Evolutionary conservation across 2,329 filamentous ascomycete species (phyloP), one percentile per base, ranked within the genome.

Genomic region (Leptographium radiaticola): DNA sequence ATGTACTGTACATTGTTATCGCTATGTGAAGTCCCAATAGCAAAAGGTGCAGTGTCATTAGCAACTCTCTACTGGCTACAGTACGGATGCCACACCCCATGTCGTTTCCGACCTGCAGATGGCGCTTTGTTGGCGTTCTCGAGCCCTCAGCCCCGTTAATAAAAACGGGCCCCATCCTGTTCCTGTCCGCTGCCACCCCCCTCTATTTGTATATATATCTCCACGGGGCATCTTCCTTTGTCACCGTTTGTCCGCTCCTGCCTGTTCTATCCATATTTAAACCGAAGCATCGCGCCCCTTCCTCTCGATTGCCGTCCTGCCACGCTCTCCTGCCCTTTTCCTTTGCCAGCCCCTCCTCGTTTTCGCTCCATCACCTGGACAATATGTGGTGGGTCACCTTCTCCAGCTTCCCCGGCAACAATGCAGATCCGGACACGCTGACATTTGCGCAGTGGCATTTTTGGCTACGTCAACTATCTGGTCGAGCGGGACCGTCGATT

Each of bases 401-500:
- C 39, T 36, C 11, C 44, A 20, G 13, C 12, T 18, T 15, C 38
- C 6, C 2, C 25, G n/a, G 43, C 12, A 16, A 34, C 7, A 13
- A 11, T 16, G 36, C 6, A 46, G 20, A 31, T 6, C 31, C 25
- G 46, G 38, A 34, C 25, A 36, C 13, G 8, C 42, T 9, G 9
- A 13, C 12, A 16, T 5, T n/a, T 13, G 36, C 47, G 57, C 60
- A 91, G 87, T 84, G 88, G 88, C 71, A 94, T 93, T 73, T 94
- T 97, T 76, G 91, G 91, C 66, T 97, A 97, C 80, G 88, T 97
- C 77, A 97, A 97, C 78, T 97, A 97, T 75, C 77, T 97, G 70
- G 89, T 97, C 70, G 93, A 97, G 80, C 96, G 95, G 81, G 91
- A 97, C 76, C 83, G 93, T 71, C 90, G 88, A 74, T 94, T 86